These are phyloP conservation scores for Diaporthe sp. DNA, from an alignment of 2,329 filamentous ascomycete species.

Conservation along the genomic window DNA sequence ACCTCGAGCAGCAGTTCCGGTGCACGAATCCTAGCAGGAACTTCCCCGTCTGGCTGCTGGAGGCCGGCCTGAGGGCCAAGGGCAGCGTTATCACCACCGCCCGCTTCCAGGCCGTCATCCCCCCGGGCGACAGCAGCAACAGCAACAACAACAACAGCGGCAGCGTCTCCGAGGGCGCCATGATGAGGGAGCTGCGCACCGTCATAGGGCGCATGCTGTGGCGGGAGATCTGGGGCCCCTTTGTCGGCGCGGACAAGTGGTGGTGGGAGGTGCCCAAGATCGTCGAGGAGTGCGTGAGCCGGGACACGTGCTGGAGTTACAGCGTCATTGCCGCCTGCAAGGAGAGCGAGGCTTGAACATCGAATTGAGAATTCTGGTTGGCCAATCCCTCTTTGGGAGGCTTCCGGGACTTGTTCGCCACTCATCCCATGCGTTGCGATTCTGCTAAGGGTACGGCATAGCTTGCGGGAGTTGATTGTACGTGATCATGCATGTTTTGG, in stretches of 20 bases:
- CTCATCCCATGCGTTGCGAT: background rate
- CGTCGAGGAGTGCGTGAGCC: slow-evolving; percentile 65
- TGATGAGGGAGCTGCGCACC: slow-evolving; percentile 56
- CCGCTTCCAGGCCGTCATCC: slow-evolving; percentile 61
- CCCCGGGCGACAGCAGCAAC: slow-evolving; percentile 5
- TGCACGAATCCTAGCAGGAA: slow-evolving; percentile 70
- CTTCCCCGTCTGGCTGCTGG: slow-evolving; percentile 70
- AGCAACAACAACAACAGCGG: slow-evolving; percentile 34
- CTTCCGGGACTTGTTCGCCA: background rate
- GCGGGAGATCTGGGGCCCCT: slow-evolving; percentile 71
- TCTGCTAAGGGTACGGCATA: background rate
- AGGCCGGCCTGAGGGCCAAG: slow-evolving; percentile 63
- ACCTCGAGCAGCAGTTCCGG: slow-evolving; percentile 69
- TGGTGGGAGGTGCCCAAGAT: slow-evolving; percentile 73
- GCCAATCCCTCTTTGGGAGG: background rate
- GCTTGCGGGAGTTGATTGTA: background rate
- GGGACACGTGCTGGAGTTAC: slow-evolving; percentile 71
- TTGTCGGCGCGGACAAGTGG: slow-evolving; percentile 63
- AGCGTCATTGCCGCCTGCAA: slow-evolving; percentile 69
- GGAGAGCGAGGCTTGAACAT: slow-evolving; percentile 43
- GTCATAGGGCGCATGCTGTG: slow-evolving; percentile 69
- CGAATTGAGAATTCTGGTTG: too few species aligned
- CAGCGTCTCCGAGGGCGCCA: slow-evolving; percentile 38
- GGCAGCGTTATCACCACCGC: slow-evolving; percentile 62
- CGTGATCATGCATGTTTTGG: background rate